These are phyloP conservation scores for Knoxia roxburghii DNA, from an alignment of 257 asterid genomes.

Conservation along the genomic window DNA sequence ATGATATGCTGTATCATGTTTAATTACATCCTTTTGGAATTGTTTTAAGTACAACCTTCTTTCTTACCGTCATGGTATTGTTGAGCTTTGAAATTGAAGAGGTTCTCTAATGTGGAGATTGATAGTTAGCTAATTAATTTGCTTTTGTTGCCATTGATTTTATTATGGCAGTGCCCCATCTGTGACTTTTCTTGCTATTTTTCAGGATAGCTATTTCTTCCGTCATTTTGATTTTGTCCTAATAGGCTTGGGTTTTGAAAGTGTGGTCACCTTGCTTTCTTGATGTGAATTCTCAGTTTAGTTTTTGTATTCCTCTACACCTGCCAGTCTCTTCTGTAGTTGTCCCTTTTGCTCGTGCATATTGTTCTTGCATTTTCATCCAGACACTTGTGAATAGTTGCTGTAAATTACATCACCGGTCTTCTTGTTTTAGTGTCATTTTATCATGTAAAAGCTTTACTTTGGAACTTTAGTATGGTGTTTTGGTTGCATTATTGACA, in stretches of 20 bases:
- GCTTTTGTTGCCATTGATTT: not conserved
- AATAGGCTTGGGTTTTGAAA: no score
- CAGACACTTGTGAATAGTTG: not conserved
- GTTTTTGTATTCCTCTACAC: not conserved
- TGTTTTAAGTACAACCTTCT: not conserved
- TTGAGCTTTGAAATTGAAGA: not conserved
- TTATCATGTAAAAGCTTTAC: no score
- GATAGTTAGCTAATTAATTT: conserved; percentile 1
- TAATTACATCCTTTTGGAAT: not conserved
- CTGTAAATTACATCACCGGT: no score
- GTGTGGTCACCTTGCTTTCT: not conserved
- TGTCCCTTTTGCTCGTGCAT: not conserved
- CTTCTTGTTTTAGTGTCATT: not conserved
- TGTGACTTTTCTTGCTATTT: not conserved
- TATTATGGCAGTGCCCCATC: not conserved
- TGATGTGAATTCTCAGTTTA: not conserved
- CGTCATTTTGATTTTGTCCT: no score
- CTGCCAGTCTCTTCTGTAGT: not conserved
- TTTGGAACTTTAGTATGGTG: not conserved
- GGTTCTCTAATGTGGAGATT: not conserved
- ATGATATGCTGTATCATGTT: not conserved
- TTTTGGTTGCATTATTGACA: conserved; percentile 16
- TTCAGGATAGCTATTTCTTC: not conserved
- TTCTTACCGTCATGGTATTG: not conserved
- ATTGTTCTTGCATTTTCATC: not conserved